Percentiles rank a stretch among this genome's conserved stretches.
Evolutionary conservation across 306 rosid species (phyloP).

Genomic region (Vigna reflexopilosa): DNA sequence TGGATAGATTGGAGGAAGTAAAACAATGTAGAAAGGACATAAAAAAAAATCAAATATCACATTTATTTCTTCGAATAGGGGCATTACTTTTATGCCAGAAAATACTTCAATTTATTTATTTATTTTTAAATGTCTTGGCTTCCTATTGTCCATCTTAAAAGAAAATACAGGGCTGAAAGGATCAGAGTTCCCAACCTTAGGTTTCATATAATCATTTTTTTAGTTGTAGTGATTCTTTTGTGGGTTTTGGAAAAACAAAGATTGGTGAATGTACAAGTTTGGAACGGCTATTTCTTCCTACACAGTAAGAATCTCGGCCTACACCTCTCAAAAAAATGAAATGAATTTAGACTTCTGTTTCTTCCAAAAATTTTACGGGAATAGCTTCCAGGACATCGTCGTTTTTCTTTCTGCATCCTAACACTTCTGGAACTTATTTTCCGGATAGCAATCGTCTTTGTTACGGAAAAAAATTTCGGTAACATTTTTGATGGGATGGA

Average conservation of each 20-base stretch:
- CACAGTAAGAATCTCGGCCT: no score
- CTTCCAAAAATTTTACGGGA: no score
- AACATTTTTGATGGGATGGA: no score
- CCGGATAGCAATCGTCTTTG: no score
- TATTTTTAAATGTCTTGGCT: slow-evolving; percentile 8
- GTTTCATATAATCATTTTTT: background rate
- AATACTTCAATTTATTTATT: slow-evolving; percentile 24
- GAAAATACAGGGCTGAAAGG: slow-evolving; percentile 15
- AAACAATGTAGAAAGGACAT: slow-evolving; percentile 23
- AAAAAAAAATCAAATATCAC: background rate
- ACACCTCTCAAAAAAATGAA: no score
- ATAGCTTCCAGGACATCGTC: no score
- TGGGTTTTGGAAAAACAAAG: background rate
- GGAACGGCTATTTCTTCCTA: no score
- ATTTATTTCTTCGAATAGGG: slow-evolving; percentile 36
- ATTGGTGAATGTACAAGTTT: no score
- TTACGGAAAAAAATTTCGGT: no score
- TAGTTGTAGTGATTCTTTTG: background rate
- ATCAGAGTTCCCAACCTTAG: background rate
- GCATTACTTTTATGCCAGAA: slow-evolving; percentile 31
- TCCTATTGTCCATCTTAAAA: slow-evolving; percentile 10
- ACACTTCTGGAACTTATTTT: no score
- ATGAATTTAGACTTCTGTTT: no score
- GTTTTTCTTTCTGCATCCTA: no score
- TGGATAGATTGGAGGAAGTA: slow-evolving; percentile 49